Evolutionary conservation across 139 green algal genomes (phyloP).

Genomic region (Chlorokybus atmophyticus): DNA sequence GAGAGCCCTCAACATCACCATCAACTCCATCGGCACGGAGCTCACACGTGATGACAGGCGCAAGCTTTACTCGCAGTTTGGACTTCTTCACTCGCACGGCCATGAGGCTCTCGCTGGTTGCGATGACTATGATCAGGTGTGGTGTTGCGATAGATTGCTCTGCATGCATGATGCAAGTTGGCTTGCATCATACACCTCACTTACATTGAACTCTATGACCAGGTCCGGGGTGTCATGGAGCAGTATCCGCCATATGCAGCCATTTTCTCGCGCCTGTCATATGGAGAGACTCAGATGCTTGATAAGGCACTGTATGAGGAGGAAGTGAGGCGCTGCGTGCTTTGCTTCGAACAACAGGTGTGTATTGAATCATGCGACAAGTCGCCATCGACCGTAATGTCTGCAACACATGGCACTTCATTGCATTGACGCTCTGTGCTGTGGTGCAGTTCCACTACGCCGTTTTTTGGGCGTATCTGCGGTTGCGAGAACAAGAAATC

Average conservation of each 20-base stretch:
- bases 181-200: too few species aligned
- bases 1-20: slow-evolving; percentile 93
- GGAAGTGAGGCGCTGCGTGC: slow-evolving; percentile 28
- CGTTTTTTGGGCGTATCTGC: slow-evolving; percentile 38
- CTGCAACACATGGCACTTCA: too few species aligned
- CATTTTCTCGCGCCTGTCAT: slow-evolving; percentile 30
- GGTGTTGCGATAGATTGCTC: neutral
- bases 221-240: slow-evolving; percentile 41
- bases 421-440: too few species aligned
- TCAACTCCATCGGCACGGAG: slow-evolving; percentile 95
- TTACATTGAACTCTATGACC: too few species aligned
- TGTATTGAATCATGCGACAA: too few species aligned
- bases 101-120: slow-evolving; percentile 79
- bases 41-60: slow-evolving; percentile 87
- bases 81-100: slow-evolving; percentile 53
- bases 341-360: slow-evolving; percentile 32
- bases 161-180: too few species aligned
- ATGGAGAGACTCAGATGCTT: slow-evolving; percentile 31
- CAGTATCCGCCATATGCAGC: slow-evolving; percentile 22
- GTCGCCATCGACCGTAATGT: too few species aligned
- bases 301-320: slow-evolving; percentile 39
- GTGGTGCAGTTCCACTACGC: slow-evolving; percentile 44
- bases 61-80: slow-evolving; percentile 91
- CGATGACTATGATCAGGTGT: slow-evolving; percentile 89
- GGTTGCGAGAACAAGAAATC: slow-evolving; percentile 40